Percentiles rank a stretch among this genome's conserved stretches.
Conservation (phyloP, 139 green algal species). For the Medakamo hakoo region DNA sequence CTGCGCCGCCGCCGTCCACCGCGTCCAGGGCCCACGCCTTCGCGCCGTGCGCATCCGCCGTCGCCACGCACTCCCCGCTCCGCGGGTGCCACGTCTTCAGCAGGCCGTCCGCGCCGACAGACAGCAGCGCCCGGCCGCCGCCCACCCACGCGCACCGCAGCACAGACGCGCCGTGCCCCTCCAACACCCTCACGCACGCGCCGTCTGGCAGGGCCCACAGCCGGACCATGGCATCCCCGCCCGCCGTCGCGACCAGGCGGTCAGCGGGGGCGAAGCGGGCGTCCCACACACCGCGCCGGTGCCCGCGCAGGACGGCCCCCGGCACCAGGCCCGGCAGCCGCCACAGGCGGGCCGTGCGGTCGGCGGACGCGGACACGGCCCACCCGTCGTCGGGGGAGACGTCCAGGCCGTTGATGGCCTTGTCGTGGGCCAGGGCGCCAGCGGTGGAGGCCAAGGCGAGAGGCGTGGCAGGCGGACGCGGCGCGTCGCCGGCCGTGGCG, state of each 20-base stretch:
- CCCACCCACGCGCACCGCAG: slow-evolving; percentile 63
- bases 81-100: slow-evolving; percentile 84
- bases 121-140: slow-evolving; percentile 63
- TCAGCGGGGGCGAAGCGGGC: slow-evolving; percentile 82
- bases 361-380: slow-evolving; percentile 59
- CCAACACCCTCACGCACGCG: slow-evolving; percentile 75
- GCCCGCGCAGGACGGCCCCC: slow-evolving; percentile 43
- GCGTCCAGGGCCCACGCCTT: slow-evolving; percentile 66
- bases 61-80: slow-evolving; percentile 57
- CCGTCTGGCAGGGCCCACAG: slow-evolving; percentile 73
- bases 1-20: slow-evolving; percentile 3
- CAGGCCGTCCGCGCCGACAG: slow-evolving; percentile 75
- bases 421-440: slow-evolving; percentile 84
- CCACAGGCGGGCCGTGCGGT: slow-evolving; percentile 77
- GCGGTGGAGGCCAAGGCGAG: slow-evolving; percentile 31
- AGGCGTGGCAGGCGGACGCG: slow-evolving; percentile 1
- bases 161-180: slow-evolving; percentile 77
- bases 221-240: slow-evolving; percentile 68
- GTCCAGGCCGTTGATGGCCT: slow-evolving; percentile 89
- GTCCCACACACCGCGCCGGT: slow-evolving; percentile 87
- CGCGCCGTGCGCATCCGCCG: slow-evolving; percentile 87
- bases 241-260: slow-evolving; percentile 30
- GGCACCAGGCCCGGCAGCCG: slow-evolving; percentile 55
- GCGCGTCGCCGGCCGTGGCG: not conserved
- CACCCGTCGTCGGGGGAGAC: slow-evolving; percentile 34